Evolutionary conservation across 2,329 filamentous ascomycete species (phyloP).

Genomic region (Pseudogymnoascus sp.): DNA sequence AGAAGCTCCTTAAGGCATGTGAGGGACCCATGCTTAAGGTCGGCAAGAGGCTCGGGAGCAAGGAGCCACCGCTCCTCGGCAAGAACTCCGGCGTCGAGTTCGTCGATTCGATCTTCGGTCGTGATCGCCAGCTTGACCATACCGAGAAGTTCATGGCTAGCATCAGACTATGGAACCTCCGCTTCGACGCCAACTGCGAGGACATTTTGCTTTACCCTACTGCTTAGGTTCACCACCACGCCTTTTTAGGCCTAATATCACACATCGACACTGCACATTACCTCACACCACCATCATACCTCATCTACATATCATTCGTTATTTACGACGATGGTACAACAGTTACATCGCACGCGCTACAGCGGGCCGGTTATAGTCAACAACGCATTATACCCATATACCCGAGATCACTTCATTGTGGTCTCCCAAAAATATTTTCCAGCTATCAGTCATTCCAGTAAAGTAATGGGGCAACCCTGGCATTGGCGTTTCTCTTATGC

Average conservation of each 20-base stretch:
- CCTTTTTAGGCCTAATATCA: not conserved
- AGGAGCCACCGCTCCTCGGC: constrained; percentile 57
- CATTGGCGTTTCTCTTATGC: constrained; percentile 7
- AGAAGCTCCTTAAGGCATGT: constrained; percentile 79
- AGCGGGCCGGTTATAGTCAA: constrained; percentile 5
- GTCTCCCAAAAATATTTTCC: constrained; percentile 5
- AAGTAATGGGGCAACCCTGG: constrained; percentile 6
- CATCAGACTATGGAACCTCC: constrained; percentile 80
- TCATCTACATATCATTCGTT: not conserved
- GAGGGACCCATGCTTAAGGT: constrained; percentile 94
- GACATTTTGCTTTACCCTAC: constrained; percentile 56
- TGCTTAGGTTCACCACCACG: not conserved
- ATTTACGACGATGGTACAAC: not conserved
- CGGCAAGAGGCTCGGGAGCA: constrained; percentile 58
- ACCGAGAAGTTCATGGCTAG: constrained; percentile 91
- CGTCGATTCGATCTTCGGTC: constrained; percentile 89
- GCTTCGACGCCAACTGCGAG: constrained; percentile 94
- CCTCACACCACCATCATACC: not conserved
- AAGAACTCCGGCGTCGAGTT: constrained; percentile 92
- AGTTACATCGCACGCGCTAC: not conserved
- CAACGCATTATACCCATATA: constrained; percentile 7
- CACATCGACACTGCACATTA: not conserved
- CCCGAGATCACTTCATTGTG: constrained; percentile 4
- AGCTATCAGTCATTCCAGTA: constrained; percentile 6
- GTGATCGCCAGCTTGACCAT: constrained; percentile 78